Conservation (phyloP, 2,329 filamentous ascomycete genomes). For the Epichloe gansuensis region DNA sequence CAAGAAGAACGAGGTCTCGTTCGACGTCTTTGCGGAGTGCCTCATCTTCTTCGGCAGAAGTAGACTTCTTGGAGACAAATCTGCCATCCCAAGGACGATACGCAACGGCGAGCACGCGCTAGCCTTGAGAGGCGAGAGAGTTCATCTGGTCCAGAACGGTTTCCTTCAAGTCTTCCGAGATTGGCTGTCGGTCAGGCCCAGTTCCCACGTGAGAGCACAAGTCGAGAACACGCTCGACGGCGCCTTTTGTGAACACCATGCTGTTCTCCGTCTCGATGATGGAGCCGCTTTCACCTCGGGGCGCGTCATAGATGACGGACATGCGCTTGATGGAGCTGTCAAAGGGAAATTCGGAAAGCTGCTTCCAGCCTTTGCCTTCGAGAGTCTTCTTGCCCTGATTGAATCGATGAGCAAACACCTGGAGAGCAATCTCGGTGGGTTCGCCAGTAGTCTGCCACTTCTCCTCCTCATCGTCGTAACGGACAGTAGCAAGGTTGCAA, state of each 20-base stretch:
- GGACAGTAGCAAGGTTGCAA: slow-evolving; percentile 51
- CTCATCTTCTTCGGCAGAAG: slow-evolving; percentile 27
- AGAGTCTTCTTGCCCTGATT: slow-evolving; percentile 41
- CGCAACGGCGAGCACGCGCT: slow-evolving; percentile 59
- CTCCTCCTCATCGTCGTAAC: slow-evolving; percentile 38
- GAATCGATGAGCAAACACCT: slow-evolving; percentile 62
- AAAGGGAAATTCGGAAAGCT: slow-evolving; percentile 63
- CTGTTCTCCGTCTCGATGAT: slow-evolving; percentile 31
- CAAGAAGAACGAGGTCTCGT: slow-evolving; percentile 55
- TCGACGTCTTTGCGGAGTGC: slow-evolving; percentile 50
- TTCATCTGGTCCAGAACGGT: slow-evolving; percentile 42
- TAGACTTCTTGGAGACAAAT: slow-evolving; percentile 26
- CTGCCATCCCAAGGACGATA: slow-evolving; percentile 46
- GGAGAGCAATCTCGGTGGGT: slow-evolving; percentile 64
- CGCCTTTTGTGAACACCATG: slow-evolving; percentile 48
- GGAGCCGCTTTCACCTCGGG: slow-evolving; percentile 24
- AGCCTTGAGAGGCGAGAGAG: slow-evolving; percentile 49
- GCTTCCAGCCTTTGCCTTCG: slow-evolving; percentile 42
- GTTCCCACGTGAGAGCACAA: slow-evolving; percentile 37
- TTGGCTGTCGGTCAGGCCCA: slow-evolving; percentile 27
- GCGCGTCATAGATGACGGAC: slow-evolving; percentile 57
- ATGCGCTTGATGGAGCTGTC: slow-evolving; percentile 69
- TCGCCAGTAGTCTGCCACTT: slow-evolving; percentile 57
- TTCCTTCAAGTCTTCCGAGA: slow-evolving; percentile 39
- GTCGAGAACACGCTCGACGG: slow-evolving; percentile 47